Evolutionary conservation across 140 eudicot species (phyloP), one percentile per base, ranked within the genome.

Genomic region (Oenanthe javanica): DNA sequence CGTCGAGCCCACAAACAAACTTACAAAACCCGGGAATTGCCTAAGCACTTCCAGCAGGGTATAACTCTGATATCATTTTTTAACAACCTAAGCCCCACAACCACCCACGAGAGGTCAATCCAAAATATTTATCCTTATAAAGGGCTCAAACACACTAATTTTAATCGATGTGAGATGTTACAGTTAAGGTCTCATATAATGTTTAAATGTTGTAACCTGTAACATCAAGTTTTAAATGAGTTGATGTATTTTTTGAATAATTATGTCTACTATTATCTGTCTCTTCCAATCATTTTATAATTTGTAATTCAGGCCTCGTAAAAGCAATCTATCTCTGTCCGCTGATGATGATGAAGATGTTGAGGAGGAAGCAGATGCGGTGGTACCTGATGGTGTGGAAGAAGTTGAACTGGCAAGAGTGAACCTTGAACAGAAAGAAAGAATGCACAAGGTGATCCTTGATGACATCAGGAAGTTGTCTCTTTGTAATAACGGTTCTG

Each of bases 331-430:
- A 49, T 84, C 93, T 4, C 87, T 84, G 78, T 86, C 95, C 75
- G 84, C 93, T n/a, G 98, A 91, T 86, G 99, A 92, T 77, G 97
- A 92, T 80, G 99, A 90, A 43, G 98, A 95, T 86, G 85, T 95
- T 46, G 99, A 95, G 86, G 96, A 92, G 83, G 99, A 95, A 86
- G 96, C 96, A 77, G 97, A 90, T 84, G 99, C 93, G 87, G 91
- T 95, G 83, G 99, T 95, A 83, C 99, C 99, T 76, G 97, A 92
- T 85, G 99, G 97, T 18, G 95, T 92, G 73, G 97, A 95, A 86
- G 99, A 95, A 87, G 99, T 95, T 36, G 99, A 95, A 89, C 84
- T 90, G 72, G 99, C 89, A 78, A 87, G 88, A 80, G 89, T 95
- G 85, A 86, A 88, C 83, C 97, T 95, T 81, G 97, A 95, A 88